Base-by-base conservation (phyloP, 768 basidiomycete genomes). In the Lentinula sp. region DNA sequence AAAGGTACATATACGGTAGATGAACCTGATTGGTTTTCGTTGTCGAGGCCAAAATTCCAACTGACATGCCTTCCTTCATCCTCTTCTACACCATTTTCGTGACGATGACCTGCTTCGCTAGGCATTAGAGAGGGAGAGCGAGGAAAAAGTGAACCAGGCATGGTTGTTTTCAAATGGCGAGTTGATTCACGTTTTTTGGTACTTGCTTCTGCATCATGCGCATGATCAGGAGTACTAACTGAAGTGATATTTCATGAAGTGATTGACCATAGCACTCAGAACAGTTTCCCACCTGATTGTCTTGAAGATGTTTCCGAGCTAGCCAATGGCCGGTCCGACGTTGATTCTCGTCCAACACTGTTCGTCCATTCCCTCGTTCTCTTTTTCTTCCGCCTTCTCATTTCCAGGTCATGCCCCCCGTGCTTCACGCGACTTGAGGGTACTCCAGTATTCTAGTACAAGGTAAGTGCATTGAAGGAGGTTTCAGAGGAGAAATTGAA, bases 111-210 rank as follows among this genome's bases (percentile, higher is more conserved):
- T 46, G 61, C 34, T 58, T 58, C 43, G 45, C 75, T 75, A 31
- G 85, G 83, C 34, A 84, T 74, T 11, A 84, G 74, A n/a, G 89
- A 89, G 0, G 84, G 79, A 0, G 91, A 89, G 8, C 88, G 84
- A 4, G 89, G 83, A 67, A 85, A 89, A 11, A 93, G 80, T 1
- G 91, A 82, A 7, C 90, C 91, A 21, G 90, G 91, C 90, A 93
- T 93, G 1, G 84, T 85, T 0, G 42, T 13, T 39, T 43, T 45
- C 23, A 16, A 11, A 13, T 5, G 16, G 80, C 66, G 2, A 83
- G 83, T 7, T 73, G 73, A n/a, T 71, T 74, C 31, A 74, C 75
- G 43, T 71, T 75, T 43, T 40, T 21, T 5, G 4, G 10, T 7
- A 13, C 70, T 32, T 37, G 65, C 61, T 43, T 70, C 71, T 34